Conservation (phyloP, 345 rosid species). For the Sonneratia caseolaris region DNA sequence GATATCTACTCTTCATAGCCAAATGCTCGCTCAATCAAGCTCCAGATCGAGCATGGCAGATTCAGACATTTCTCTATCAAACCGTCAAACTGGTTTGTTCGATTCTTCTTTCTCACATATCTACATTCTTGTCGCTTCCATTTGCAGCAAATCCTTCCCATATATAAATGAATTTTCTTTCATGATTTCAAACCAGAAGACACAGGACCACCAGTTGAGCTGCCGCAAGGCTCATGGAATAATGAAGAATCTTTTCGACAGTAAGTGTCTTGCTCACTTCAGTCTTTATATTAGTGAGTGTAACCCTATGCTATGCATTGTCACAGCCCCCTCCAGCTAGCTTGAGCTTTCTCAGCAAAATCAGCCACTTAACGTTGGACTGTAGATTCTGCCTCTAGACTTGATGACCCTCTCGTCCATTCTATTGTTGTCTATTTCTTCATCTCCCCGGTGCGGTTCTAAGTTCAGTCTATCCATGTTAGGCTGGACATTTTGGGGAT, state of each 20-base stretch:
- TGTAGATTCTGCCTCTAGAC: too few relatives aligned
- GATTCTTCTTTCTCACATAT: not conserved
- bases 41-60: conserved; percentile 23
- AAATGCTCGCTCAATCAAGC: conserved; percentile 20
- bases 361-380: not conserved
- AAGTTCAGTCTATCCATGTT: too few relatives aligned
- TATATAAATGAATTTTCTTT: not conserved
- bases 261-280: not conserved
- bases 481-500: too few relatives aligned
- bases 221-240: not conserved
- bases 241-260: not conserved
- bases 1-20: conserved; percentile 32
- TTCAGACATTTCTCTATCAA: conserved; percentile 14
- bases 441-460: too few relatives aligned
- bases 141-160: not conserved
- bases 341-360: not conserved
- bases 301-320: too few relatives aligned
- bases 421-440: too few relatives aligned
- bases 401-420: too few relatives aligned
- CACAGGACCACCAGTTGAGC: not conserved
- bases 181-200: not conserved
- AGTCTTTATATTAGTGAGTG: too few relatives aligned
- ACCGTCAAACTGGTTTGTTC: conserved; percentile 23
- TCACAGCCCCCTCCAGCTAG: too few relatives aligned
- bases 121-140: not conserved